Evolutionary conservation across 192 early-diverging fungal genomes (phyloP), one percentile per base, ranked within the genome.

Genomic region (Podila minutissima): DNA sequence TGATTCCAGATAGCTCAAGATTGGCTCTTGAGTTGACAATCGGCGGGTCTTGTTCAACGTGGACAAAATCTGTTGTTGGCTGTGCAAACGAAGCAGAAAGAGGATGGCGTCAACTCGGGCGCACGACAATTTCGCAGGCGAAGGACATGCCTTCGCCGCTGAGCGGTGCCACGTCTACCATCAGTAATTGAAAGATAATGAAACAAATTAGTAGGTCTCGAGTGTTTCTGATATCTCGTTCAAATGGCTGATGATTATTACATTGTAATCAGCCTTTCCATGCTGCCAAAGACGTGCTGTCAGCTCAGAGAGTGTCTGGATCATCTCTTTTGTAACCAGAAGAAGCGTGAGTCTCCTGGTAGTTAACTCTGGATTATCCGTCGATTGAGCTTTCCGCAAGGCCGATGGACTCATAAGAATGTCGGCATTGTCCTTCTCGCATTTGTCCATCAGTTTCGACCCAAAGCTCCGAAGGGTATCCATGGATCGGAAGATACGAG

Each of bases 91-190:
- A 38, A 68, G 73, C 2, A 81, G 62, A 29, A 81, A 72, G 2
- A 81, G 35, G 22, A 81, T 73, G 9, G 77, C 70, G 10, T 81
- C 77, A 6, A 73, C 77, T 32, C 77, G 61, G 1, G 71, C 77
- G 26, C 71, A 72, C 3, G 77, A 81, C 1, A 81, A 62, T 53
- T 81, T 81, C 0, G 51, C 22, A 0, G 77, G 77, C n/a, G 63
- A 31, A 4, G 77, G 77, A n/a, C 15, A 28, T 2, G 61, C 29
- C 12, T 53, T 73, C 3, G 32, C 53, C 60, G 67, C 24, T 5
- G 31, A 29, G 0, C 35, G 53, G 58, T 69, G 53, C 58, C 59
- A 51, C 6, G 24, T 12, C 77, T 81, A 66, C 10, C 41, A 17
- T 15, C 0, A 10, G 28, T 17, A 19, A 41, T 55, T 32, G n/a